Percentiles rank a stretch among this genome's conserved stretches.
These are phyloP conservation scores for Parasarocladium wereldwijsianum DNA, from an alignment of 2,329 filamentous ascomycete genomes.

Conservation along the genomic window DNA sequence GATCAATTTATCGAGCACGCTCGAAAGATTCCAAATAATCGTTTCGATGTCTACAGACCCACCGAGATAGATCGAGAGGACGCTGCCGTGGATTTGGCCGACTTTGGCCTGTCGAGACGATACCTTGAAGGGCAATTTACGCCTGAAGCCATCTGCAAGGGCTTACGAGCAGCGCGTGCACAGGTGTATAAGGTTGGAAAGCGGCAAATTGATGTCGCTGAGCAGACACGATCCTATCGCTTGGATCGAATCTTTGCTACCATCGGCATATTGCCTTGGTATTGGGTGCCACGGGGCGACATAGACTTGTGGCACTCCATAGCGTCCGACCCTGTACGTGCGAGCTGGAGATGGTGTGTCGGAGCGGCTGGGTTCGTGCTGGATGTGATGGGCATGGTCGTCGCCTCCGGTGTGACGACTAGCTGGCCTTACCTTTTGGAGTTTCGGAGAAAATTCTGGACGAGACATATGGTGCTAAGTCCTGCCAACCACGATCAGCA, in stretches of 20 bases:
- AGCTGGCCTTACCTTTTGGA: not conserved
- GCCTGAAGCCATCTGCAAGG: not conserved
- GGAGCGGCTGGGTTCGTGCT: constrained; percentile 7
- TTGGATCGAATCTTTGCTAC: constrained; percentile 11
- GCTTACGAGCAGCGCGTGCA: not conserved
- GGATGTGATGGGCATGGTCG: constrained; percentile 7
- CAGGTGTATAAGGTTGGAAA: constrained; percentile 6
- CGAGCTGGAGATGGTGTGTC: constrained; percentile 3
- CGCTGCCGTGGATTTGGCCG: constrained; percentile 1
- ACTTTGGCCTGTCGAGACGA: constrained; percentile 1
- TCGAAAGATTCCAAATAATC: not conserved
- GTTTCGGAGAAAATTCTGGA: not conserved
- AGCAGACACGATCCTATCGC: constrained; percentile 5
- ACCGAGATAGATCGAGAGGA: constrained; percentile 1
- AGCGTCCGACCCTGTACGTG: constrained; percentile 8
- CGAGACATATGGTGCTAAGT: constrained; percentile 1
- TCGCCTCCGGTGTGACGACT: constrained; percentile 4
- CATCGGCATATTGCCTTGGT: constrained; percentile 11
- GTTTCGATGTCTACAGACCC: not conserved
- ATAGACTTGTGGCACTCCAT: constrained; percentile 7
- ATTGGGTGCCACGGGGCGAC: constrained; percentile 10
- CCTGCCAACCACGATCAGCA: not conserved
- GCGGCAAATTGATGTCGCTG: constrained; percentile 7
- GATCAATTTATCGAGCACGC: constrained; percentile 8
- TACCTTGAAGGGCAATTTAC: not conserved